Base-by-base conservation (phyloP, 768 basidiomycete genomes). In the Rhizopogon vinicolor region DNA sequence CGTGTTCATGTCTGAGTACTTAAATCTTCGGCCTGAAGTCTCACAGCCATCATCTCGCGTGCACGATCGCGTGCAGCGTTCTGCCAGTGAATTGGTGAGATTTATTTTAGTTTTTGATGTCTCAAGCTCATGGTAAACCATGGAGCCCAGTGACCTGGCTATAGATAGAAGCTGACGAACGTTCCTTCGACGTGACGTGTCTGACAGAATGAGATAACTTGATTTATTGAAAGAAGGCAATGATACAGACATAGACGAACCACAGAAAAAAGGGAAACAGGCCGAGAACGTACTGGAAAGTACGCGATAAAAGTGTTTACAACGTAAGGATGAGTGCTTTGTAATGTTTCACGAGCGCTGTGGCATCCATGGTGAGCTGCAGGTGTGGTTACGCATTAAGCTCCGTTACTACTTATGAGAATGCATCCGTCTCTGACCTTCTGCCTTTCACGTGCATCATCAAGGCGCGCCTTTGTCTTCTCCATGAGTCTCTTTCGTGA, bases 1-100 rank as follows among this genome's bases (percentile, higher is more conserved):
- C 33, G 82, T 97, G 1, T 94, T 98, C 66, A 80, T 93, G 63
- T 78, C 89, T 1, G 97, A 98, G 72, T 99, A 98, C 70, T 79
- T 98, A 2, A 80, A 87, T 54, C 68, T 92, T 45, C 75, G 70
- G 10, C 85, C 89, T 0, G 70, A 77, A 25, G 67, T 75, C 49
- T 71, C 69, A 9, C 72, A 68, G 9, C 60, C 63, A 39, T 60
- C 66, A 19, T 51, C 46, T 37, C 48, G 33, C 2, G 55, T 18
- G 44, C 60, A 65, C 14, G 65, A 66, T 33, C 58, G 61, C 37
- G 51, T 76, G 5, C 69, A 68, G 43, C 73, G 76, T 55, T 74
- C 74, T 6, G 66, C 72, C 7, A 69, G 61, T 44, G 82, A 84
- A 63, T 74, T 84, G 59, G 82, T 84, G 63, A 73, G 79, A 60